Percentiles rank a stretch among this genome's conserved stretches.
These are phyloP conservation scores for Proteromonas lacertae DNA, from an alignment of 352 stramenopile genomes.

Conservation along the genomic window DNA sequence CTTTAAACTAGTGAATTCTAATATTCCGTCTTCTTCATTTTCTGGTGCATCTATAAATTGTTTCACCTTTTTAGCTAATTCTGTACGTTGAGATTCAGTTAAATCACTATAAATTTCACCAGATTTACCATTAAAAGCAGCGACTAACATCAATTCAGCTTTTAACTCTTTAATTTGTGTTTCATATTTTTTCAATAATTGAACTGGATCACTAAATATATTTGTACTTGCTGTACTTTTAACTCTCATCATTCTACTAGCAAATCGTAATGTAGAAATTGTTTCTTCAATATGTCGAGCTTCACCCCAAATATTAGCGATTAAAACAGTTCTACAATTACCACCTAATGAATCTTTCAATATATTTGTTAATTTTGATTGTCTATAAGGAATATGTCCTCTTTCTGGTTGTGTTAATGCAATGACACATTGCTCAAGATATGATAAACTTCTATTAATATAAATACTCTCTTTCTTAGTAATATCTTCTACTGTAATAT, in stretches of 20 bases:
- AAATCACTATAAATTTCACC: conserved; percentile 19
- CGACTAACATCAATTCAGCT: conserved; percentile 60
- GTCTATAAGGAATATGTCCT: conserved; percentile 48
- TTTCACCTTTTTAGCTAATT: conserved; percentile 24
- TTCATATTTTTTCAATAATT: conserved; percentile 47
- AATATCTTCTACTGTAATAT: conserved; percentile 14
- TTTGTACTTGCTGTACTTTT: conserved; percentile 43
- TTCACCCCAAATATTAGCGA: conserved; percentile 66
- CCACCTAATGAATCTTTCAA: conserved; percentile 63
- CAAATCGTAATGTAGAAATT: conserved; percentile 55
- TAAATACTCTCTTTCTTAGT: conserved; percentile 84
- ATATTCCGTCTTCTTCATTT: conserved; percentile 23
- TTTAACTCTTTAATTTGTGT: conserved; percentile 54
- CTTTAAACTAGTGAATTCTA: conserved; percentile 28
- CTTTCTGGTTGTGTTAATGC: conserved; percentile 19
- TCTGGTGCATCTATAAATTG: conserved; percentile 25
- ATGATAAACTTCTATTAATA: conserved; percentile 78
- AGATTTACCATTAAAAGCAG: conserved; percentile 43
- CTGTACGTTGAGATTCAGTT: conserved; percentile 44
- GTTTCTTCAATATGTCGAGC: conserved; percentile 54
- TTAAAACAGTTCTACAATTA: conserved; percentile 71
- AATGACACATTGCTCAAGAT: conserved; percentile 68
- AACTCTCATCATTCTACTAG: conserved; percentile 59
- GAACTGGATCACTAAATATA: conserved; percentile 34
- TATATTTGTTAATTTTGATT: conserved; percentile 63